Evolutionary conservation across 495 filamentous ascomycete genomes (phyloP).

Genomic region (Hypoxylon fragiforme): DNA sequence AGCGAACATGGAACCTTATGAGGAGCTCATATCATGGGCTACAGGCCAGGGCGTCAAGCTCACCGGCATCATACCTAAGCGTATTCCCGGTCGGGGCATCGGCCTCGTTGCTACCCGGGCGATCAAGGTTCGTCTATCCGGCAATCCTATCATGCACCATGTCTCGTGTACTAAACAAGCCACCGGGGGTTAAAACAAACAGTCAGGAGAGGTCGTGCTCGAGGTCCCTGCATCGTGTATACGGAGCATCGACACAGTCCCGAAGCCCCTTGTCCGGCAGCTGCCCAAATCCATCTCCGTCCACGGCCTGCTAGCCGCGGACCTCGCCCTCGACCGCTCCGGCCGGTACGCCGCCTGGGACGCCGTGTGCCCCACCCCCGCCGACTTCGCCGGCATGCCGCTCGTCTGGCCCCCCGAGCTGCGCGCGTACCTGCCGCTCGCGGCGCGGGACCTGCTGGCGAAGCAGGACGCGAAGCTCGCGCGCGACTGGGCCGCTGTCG

Average conservation of each 20-base stretch:
- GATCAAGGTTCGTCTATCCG: conserved; percentile 57
- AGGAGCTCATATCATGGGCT: conserved; percentile 66
- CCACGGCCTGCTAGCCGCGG: conserved; percentile 73
- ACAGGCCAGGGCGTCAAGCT: conserved; percentile 57
- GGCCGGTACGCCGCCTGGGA: conserved; percentile 58
- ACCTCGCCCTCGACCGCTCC: conserved; percentile 57
- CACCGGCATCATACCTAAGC: conserved; percentile 60
- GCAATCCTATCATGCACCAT: too few species aligned
- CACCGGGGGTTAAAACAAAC: not conserved
- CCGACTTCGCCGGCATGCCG: conserved; percentile 68
- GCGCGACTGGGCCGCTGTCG: conserved; percentile 62
- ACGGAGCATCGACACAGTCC: conserved; percentile 63
- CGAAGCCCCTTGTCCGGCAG: conserved; percentile 50
- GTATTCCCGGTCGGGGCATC: conserved; percentile 67
- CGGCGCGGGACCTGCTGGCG: conserved; percentile 53
- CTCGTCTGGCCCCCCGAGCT: conserved; percentile 63
- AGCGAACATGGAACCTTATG: conserved; percentile 46
- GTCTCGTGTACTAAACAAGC: too few species aligned
- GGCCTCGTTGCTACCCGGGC: conserved; percentile 70
- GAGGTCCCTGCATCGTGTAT: conserved; percentile 66
- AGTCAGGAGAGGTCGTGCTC: conserved; percentile 61
- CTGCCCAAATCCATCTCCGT: conserved; percentile 58
- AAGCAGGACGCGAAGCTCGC: conserved; percentile 65
- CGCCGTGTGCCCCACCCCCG: conserved; percentile 64
- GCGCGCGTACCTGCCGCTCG: conserved; percentile 51